phyloP scores from a whole-genome alignment of 495 filamentous ascomycete genomes.

The Annulohypoxylon moriforme region DNA sequence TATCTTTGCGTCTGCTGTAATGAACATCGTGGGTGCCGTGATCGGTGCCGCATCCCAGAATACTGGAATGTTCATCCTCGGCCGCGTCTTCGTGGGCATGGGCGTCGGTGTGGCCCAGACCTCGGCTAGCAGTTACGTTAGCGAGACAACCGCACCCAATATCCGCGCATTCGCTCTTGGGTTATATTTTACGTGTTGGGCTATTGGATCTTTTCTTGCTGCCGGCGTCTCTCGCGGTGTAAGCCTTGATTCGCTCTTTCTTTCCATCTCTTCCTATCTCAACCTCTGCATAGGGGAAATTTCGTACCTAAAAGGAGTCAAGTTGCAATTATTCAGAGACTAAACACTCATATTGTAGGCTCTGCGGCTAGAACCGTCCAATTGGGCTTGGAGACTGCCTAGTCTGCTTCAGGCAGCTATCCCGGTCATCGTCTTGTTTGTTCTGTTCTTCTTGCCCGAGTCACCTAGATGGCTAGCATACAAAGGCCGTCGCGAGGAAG shows the following conservation, averaged over 20 bases:
- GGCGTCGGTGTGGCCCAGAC: not conserved
- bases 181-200: not conserved
- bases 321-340: no score
- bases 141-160: not conserved
- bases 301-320: no score
- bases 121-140: not conserved
- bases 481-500: not conserved
- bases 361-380: not conserved
- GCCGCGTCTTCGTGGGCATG: not conserved
- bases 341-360: no score
- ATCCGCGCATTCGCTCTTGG: not conserved
- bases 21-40: not conserved
- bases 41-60: not conserved
- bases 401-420: not conserved
- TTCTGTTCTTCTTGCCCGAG: not conserved
- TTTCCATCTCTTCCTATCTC: not conserved
- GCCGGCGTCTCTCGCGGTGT: not conserved
- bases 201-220: not conserved
- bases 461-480: constrained; percentile 1
- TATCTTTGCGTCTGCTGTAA: not conserved
- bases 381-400: constrained; percentile 5
- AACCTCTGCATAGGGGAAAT: not conserved
- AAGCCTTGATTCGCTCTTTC: not conserved
- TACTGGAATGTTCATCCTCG: not conserved
- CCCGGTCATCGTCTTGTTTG: not conserved